Percentiles rank a stretch among this genome's conserved stretches.
These are phyloP conservation scores for Lichtheimia corymbifera DNA, from an alignment of 371 early-diverging fungal genomes.

Conservation along the genomic window DNA sequence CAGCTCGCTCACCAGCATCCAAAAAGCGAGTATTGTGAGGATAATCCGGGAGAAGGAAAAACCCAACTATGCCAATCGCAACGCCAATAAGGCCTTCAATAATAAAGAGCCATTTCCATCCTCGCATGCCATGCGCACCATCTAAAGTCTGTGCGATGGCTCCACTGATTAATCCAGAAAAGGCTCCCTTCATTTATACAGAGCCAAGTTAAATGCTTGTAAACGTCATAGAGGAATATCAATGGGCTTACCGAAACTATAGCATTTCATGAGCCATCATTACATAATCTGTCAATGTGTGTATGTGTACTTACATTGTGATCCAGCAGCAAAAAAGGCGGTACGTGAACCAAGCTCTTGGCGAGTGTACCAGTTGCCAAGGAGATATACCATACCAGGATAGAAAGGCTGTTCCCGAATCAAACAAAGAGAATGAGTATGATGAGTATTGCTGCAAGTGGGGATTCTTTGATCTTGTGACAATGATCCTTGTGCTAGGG, in stretches of 20 bases:
- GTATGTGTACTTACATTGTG: constrained; percentile 34
- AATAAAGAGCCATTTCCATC: constrained; percentile 67
- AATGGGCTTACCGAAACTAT: too few relatives aligned
- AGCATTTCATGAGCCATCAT: too few relatives aligned
- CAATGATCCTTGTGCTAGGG: too few relatives aligned
- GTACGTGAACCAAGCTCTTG: constrained; percentile 75
- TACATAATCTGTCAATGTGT: too few relatives aligned
- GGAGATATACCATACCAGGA: constrained; percentile 73
- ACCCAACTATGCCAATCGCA: constrained; percentile 40
- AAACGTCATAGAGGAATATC: too few relatives aligned
- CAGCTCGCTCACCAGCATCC: constrained; percentile 43
- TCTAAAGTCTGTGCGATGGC: constrained; percentile 36
- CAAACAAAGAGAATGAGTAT: not conserved
- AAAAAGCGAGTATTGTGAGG: constrained; percentile 57
- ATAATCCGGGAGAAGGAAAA: constrained; percentile 58
- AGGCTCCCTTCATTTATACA: constrained; percentile 19
- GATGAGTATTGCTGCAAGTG: too few relatives aligned
- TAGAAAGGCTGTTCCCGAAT: constrained; percentile 53
- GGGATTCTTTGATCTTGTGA: too few relatives aligned
- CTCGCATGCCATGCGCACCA: constrained; percentile 47
- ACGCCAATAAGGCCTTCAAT: constrained; percentile 58
- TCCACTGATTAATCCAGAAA: constrained; percentile 36
- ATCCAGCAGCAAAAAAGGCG: constrained; percentile 65
- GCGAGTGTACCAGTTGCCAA: constrained; percentile 80
- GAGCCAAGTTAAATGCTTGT: too few relatives aligned